A percentile compares a stretch with the other conserved stretches of the same genome.
Conservation (phyloP, 371 early-diverging fungal genomes). For the Dichotomocladium elegans region DNA sequence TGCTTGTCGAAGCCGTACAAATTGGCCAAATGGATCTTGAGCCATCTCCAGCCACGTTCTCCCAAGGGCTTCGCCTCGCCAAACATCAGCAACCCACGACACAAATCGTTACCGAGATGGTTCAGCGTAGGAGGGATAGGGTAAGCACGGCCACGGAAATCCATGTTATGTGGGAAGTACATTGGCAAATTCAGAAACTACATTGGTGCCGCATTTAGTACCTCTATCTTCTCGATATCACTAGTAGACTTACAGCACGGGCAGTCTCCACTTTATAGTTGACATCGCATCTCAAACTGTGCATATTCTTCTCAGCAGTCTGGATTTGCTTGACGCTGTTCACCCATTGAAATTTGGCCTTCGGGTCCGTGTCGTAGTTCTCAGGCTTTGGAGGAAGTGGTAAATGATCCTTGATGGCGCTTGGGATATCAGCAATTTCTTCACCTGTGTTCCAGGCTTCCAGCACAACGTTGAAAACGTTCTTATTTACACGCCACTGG, state of each 20-base stretch:
- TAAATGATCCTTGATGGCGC: constrained; percentile 29
- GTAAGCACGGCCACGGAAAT: constrained; percentile 98
- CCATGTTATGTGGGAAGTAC: constrained; percentile 97
- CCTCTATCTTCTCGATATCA: not conserved
- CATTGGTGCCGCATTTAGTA: too few species aligned
- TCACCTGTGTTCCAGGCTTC: constrained; percentile 90
- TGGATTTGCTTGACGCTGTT: constrained; percentile 46
- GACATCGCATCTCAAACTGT: constrained; percentile 86
- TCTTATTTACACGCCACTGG: constrained; percentile 86
- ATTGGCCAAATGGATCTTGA: constrained; percentile 95
- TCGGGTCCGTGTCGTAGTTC: constrained; percentile 64
- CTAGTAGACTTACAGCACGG: constrained; percentile 65
- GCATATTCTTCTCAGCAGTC: constrained; percentile 63
- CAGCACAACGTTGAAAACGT: constrained; percentile 73
- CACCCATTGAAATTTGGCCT: constrained; percentile 57
- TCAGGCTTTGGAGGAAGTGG: constrained; percentile 62
- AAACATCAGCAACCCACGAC: constrained; percentile 89
- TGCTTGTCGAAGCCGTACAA: constrained; percentile 92
- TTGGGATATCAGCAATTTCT: constrained; percentile 68
- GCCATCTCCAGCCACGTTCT: constrained; percentile 84
- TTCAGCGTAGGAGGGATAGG: constrained; percentile 95
- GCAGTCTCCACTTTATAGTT: constrained; percentile 98
- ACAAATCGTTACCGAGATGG: constrained; percentile 95
- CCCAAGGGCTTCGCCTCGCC: constrained; percentile 84
- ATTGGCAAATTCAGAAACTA: constrained; percentile 83